Evolutionary conservation across 169 alveolate species (phyloP).

Genomic region (Cryptosporidium tyzzeri): DNA sequence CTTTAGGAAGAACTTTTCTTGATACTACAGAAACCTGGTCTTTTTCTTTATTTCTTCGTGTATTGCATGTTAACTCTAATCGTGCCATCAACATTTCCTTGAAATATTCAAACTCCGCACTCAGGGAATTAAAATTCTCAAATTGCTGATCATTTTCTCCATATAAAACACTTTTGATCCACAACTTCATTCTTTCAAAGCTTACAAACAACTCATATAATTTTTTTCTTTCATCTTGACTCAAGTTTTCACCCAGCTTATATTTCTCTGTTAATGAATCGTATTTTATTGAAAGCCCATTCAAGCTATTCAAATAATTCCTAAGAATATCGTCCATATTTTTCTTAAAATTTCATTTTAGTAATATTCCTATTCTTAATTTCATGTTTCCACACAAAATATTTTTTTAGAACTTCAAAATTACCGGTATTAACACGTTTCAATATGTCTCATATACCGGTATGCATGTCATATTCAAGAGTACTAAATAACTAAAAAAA

Average conservation of each 20-base stretch:
- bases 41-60: not conserved
- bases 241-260: not conserved
- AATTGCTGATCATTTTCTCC: slow-evolving; percentile 10
- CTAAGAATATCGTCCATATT: slow-evolving; percentile 36
- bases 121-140: not conserved
- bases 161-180: slow-evolving; percentile 50
- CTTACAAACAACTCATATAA: slow-evolving; percentile 1
- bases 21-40: slow-evolving; percentile 35
- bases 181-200: slow-evolving; percentile 42
- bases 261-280: slow-evolving; percentile 13
- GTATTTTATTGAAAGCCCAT: slow-evolving; percentile 10
- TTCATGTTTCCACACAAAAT: not conserved
- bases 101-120: not conserved
- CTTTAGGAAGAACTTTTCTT: slow-evolving; percentile 45
- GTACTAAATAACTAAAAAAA: not conserved
- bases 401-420: not conserved
- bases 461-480: not conserved
- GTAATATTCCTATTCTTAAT: not conserved
- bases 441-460: not conserved
- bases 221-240: slow-evolving; percentile 5
- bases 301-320: slow-evolving; percentile 12
- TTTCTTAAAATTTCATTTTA: not conserved
- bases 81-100: slow-evolving; percentile 3
- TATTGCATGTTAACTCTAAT: not conserved
- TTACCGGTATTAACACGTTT: not conserved